Evolutionary conservation across 2,329 filamentous ascomycete genomes (phyloP).

Genomic region (Raffaelea arxii): DNA sequence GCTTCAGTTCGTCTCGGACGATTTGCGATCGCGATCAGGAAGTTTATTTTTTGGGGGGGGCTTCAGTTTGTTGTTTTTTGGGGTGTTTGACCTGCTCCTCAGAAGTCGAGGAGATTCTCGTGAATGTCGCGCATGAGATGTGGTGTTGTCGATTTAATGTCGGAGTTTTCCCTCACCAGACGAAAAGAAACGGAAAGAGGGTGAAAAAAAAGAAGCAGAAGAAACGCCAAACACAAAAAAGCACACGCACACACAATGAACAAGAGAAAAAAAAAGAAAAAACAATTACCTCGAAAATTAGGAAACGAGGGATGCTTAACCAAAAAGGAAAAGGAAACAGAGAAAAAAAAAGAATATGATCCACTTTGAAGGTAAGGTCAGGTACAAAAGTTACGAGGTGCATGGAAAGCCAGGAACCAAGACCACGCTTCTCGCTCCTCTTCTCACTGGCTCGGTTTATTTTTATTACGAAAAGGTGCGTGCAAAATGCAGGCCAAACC

Average conservation of each 20-base stretch:
- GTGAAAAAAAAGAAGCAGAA: conserved; percentile 9
- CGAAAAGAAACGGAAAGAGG: conserved; percentile 5
- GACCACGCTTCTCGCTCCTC: neutral
- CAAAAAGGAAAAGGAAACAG: conserved; percentile 13
- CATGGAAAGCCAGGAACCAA: too few relatives aligned
- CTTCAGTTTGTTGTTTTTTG: too few relatives aligned
- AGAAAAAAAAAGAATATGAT: neutral
- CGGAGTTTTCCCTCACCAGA: too few relatives aligned
- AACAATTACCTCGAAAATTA: too few relatives aligned
- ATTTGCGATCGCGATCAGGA: too few relatives aligned
- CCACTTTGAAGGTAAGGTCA: neutral
- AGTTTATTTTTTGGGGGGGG: too few relatives aligned
- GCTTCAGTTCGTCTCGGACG: too few relatives aligned
- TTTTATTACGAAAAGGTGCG: conserved; percentile 5
- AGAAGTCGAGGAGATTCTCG: too few relatives aligned
- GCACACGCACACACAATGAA: conserved; percentile 24
- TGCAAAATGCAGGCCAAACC: neutral
- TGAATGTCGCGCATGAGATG: too few relatives aligned
- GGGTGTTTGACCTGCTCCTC: too few relatives aligned
- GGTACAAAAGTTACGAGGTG: too few relatives aligned
- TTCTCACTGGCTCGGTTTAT: neutral
- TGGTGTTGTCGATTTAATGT: too few relatives aligned
- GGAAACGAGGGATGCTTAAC: neutral
- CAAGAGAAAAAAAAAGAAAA: conserved; percentile 28
- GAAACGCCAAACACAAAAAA: conserved; percentile 25